These are phyloP conservation scores for Apiospora saccharicola DNA, from an alignment of 2,329 filamentous ascomycete species.

Conservation along the genomic window DNA sequence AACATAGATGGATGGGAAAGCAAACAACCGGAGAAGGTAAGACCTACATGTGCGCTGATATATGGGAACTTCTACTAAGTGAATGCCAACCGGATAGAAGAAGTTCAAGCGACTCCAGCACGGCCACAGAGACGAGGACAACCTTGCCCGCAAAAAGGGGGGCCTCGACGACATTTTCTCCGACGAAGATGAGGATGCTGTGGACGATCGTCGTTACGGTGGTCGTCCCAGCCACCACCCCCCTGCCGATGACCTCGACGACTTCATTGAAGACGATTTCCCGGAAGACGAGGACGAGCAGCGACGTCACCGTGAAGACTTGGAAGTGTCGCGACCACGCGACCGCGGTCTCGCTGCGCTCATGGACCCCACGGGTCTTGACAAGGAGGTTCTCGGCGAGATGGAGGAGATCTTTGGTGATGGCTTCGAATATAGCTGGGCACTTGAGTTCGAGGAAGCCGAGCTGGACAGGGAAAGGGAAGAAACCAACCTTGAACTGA, in stretches of 20 bases:
- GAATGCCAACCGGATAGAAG: constrained; percentile 59
- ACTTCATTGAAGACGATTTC: constrained; percentile 97
- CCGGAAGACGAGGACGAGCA: constrained; percentile 85
- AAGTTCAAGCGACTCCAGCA: constrained; percentile 98
- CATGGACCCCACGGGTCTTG: constrained; percentile 83
- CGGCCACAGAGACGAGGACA: constrained; percentile 79
- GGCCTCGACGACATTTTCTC: constrained; percentile 94
- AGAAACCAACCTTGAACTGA: constrained; percentile 87
- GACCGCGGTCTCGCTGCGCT: constrained; percentile 73
- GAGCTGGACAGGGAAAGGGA: constrained; percentile 81
- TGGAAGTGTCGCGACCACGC: constrained; percentile 84
- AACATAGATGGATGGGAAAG: constrained; percentile 75
- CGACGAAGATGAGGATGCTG: constrained; percentile 83
- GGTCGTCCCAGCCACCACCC: constrained; percentile 62
- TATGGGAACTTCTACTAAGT: constrained; percentile 27
- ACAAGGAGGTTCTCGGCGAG: constrained; percentile 92
- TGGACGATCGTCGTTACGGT: constrained; percentile 55
- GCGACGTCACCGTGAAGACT: constrained; percentile 80
- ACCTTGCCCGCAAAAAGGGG: constrained; percentile 69
- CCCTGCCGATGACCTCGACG: constrained; percentile 82
- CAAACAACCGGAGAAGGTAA: constrained; percentile 72
- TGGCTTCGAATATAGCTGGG: constrained; percentile 95
- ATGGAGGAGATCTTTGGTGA: constrained; percentile 97
- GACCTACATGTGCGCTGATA: constrained; percentile 40
- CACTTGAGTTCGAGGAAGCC: constrained; percentile 85